Percentiles rank a stretch among this genome's conserved stretches.
phyloP scores from a whole-genome alignment of 2,329 filamentous ascomycete genomes.

The Mycosphaerella sp. region DNA sequence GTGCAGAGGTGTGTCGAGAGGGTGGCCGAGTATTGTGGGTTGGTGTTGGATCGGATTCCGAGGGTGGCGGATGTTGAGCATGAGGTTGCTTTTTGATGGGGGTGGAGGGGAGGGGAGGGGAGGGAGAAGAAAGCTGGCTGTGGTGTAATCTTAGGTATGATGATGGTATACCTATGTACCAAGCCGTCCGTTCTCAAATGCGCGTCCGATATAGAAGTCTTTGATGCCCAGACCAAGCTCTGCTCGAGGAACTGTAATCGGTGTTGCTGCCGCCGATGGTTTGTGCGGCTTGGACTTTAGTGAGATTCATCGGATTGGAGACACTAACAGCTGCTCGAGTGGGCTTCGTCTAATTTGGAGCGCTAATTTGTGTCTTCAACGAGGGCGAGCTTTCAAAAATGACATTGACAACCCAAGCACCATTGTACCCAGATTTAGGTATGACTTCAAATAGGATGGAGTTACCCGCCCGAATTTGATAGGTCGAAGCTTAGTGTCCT shows the following conservation, averaged over 20 bases:
- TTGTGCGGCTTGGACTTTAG: slow-evolving; percentile 38
- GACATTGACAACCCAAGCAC: neutral
- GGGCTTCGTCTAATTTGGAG: slow-evolving; percentile 41
- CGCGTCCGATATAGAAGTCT: slow-evolving; percentile 49
- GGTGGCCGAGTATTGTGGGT: slow-evolving; percentile 34
- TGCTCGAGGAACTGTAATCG: slow-evolving; percentile 49
- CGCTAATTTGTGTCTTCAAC: neutral
- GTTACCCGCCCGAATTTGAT: slow-evolving; percentile 7
- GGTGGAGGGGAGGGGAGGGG: no score
- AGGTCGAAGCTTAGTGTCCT: slow-evolving; percentile 1
- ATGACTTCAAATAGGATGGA: neutral
- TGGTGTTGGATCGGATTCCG: slow-evolving; percentile 34
- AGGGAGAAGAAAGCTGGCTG: no score
- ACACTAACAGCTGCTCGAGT: slow-evolving; percentile 50
- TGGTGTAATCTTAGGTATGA: no score
- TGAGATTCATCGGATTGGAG: slow-evolving; percentile 42
- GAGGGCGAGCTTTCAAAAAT: neutral
- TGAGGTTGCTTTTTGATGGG: slow-evolving; percentile 29
- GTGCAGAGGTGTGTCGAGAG: slow-evolving; percentile 39
- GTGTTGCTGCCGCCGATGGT: slow-evolving; percentile 50
- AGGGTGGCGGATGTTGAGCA: slow-evolving; percentile 39
- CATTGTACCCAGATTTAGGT: neutral
- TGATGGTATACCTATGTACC: slow-evolving; percentile 35
- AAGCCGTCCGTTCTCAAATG: slow-evolving; percentile 47
- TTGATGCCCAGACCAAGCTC: slow-evolving; percentile 53